Base-by-base conservation (phyloP, 768 basidiomycete genomes). In the Amanita muscaria region DNA sequence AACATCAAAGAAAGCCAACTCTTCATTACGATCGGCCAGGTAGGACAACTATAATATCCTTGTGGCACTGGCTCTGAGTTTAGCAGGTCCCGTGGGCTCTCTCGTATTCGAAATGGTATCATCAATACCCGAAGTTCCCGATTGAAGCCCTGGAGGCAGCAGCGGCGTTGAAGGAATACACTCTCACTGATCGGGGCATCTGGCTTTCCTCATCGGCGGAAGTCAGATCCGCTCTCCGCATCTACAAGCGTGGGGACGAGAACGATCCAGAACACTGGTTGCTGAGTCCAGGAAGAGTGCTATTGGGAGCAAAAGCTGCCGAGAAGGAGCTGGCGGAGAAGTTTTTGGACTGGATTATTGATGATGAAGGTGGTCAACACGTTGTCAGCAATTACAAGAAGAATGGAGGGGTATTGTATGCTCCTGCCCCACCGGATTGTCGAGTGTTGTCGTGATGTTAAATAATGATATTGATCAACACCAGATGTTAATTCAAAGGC, bases 21-120 rank as follows among this genome's bases (percentile, higher is more conserved):
- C 9, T 78, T 76, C 45, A 62, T 65, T 31, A 60, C 55, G 8
- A 74, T 77, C 19, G 74, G 75, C 6, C 74, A 77, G 57, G 74
- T 67, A 41, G 5, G 53, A 5, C n/a, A n/a, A n/a, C n/a, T n/a
- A n/a, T n/a, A n/a, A 22, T 34, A n/a, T 33, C 32, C 29, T 23
- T 43, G 30, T 33, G n/a, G n/a, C n/a, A n/a, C n/a, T n/a, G n/a
- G n/a, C n/a, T n/a, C n/a, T n/a, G n/a, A n/a, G n/a, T n/a, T n/a
- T n/a, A n/a, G n/a, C n/a, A 77, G 73, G 67, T 77, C 4, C 77
- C 77, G 2, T 79, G 76, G 77, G 75, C 65, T 5, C 58, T 63
- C 32, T 55, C 64, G 8, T 73, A 74, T 50, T 74, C 74, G 3
- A 69, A 63, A 19, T 79, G 76, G 76, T 79, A 78, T 51, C 76